These are phyloP conservation scores for Rhodofomes roseus DNA, from an alignment of 1,284 basidiomycete species.

Conservation along the genomic window DNA sequence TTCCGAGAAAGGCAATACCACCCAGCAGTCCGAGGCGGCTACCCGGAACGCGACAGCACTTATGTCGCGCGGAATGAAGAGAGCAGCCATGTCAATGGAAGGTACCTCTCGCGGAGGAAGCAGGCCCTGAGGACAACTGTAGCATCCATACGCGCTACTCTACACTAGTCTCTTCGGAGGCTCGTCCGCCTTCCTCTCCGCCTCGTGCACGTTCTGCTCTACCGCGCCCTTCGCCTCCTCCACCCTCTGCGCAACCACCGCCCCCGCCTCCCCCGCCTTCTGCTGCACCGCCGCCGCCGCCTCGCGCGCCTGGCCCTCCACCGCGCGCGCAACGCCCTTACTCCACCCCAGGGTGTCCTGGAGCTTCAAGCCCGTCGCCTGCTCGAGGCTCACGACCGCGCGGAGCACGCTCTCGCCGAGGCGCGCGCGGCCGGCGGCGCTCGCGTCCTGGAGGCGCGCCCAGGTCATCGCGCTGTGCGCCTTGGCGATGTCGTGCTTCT, in stretches of 20 bases:
- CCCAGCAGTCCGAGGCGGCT: too few species aligned
- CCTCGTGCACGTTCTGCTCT: background rate
- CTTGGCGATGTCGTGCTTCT: slow-evolving; percentile 66
- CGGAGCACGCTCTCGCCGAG: slow-evolving; percentile 44
- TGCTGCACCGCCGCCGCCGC: slow-evolving; percentile 13
- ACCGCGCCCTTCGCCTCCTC: slow-evolving; percentile 14
- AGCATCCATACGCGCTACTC: background rate
- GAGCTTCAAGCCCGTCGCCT: slow-evolving; percentile 69
- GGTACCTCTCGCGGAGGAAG: background rate
- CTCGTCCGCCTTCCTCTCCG: background rate
- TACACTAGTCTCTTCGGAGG: background rate
- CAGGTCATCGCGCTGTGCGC: slow-evolving; percentile 57
- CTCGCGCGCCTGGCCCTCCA: slow-evolving; percentile 8
- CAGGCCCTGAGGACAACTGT: background rate
- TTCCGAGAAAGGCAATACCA: background rate
- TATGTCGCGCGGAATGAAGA: too few species aligned
- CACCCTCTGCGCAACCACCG: slow-evolving; percentile 13
- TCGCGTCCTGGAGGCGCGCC: slow-evolving; percentile 29
- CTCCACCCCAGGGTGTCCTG: slow-evolving; percentile 53
- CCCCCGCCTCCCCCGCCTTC: slow-evolving; percentile 19
- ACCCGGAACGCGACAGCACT: too few species aligned
- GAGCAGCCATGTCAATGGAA: too few species aligned
- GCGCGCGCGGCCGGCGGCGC: slow-evolving; percentile 28
- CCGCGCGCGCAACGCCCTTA: slow-evolving; percentile 8
- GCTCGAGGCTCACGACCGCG: slow-evolving; percentile 60